phyloP scores from a whole-genome alignment of 2,329 filamentous ascomycete genomes.

The Lachnellula subtilissima region DNA sequence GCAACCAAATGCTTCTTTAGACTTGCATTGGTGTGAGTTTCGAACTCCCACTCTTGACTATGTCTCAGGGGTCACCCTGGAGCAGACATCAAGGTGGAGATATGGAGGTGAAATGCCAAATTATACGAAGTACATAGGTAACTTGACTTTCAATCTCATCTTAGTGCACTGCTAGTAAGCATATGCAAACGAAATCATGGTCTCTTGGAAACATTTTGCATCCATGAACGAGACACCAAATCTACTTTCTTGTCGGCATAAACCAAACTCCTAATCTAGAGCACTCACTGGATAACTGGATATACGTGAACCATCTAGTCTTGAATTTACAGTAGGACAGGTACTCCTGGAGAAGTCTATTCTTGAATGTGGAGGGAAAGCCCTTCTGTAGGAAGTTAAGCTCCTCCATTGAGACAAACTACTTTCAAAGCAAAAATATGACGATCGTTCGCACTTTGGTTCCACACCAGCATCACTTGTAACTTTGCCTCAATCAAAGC shows the following conservation, averaged over 20 bases:
- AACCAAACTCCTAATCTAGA: background rate
- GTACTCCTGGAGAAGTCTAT: slow-evolving; percentile 41
- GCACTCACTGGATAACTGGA: slow-evolving; percentile 43
- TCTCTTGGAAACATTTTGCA: slow-evolving; percentile 54
- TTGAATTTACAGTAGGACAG: slow-evolving; percentile 38
- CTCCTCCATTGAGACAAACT: slow-evolving; percentile 48
- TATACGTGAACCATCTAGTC: slow-evolving; percentile 47
- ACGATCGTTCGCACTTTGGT: slow-evolving; percentile 22
- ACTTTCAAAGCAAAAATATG: slow-evolving; percentile 31
- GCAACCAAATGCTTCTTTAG: too few species aligned
- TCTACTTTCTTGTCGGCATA: slow-evolving; percentile 15
- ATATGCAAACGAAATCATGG: slow-evolving; percentile 60
- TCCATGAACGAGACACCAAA: slow-evolving; percentile 64
- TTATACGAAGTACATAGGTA: slow-evolving; percentile 30
- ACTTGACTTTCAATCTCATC: slow-evolving; percentile 42
- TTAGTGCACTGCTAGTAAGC: slow-evolving; percentile 52
- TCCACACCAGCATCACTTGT: slow-evolving; percentile 22
- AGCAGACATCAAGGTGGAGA: too few species aligned
- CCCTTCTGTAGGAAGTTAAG: slow-evolving; percentile 49
- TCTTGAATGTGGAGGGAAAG: slow-evolving; percentile 59
- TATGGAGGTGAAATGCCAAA: too few species aligned
- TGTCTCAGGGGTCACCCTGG: too few species aligned
- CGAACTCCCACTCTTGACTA: too few species aligned
- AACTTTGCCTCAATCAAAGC: slow-evolving; percentile 21
- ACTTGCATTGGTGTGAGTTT: too few species aligned